phyloP scores from a whole-genome alignment of 169 alveolate genomes.

The Cyclospora cayetanensis region DNA sequence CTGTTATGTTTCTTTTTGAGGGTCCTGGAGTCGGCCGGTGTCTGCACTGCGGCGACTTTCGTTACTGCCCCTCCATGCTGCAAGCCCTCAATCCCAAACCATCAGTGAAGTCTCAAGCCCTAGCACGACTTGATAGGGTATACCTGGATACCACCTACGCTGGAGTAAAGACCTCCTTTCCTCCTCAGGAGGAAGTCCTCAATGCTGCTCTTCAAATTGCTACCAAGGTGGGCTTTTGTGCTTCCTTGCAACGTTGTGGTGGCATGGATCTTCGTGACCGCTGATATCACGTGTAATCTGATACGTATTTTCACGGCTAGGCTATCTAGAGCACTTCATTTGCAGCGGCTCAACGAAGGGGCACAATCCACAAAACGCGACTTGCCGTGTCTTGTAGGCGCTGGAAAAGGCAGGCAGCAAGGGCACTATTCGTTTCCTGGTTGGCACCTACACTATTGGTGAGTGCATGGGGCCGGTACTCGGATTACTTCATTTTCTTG shows the following conservation, averaged over 20 bases:
- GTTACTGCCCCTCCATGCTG: conserved; percentile 37
- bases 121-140: background rate
- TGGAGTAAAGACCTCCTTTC: background rate
- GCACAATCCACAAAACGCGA: too few relatives aligned
- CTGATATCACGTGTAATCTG: too few relatives aligned
- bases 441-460: conserved; percentile 41
- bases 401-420: background rate
- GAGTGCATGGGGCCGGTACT: background rate
- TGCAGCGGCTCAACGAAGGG: too few relatives aligned
- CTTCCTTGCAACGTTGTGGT: too few relatives aligned
- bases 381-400: too few relatives aligned
- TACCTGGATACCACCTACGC: conserved; percentile 56
- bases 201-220: background rate
- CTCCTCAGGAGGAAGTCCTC: conserved; percentile 2
- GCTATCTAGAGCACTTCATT: too few relatives aligned
- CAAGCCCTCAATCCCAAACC: background rate
- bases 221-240: background rate
- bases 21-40: background rate
- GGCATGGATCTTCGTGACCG: too few relatives aligned
- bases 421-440: background rate
- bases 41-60: conserved; percentile 65
- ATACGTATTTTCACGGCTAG: too few relatives aligned
- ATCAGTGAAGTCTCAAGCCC: background rate
- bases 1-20: conserved; percentile 42
- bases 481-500: too few relatives aligned